Evolutionary conservation across 305 asterid genomes (phyloP), one percentile per base, ranked within the genome.

Genomic region (Fraxinus platypoda): DNA sequence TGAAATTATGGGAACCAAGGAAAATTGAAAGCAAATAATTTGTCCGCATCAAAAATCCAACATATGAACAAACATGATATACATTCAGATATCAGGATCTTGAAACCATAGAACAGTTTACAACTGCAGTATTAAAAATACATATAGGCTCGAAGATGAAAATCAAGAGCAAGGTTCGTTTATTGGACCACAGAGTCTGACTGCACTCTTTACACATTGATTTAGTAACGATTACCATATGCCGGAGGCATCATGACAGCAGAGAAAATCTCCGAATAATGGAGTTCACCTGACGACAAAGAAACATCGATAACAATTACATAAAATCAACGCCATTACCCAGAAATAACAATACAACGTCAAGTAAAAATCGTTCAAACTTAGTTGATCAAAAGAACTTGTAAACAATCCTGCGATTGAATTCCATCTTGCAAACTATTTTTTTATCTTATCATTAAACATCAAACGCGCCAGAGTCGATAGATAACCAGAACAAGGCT

Each of bases 91-190:
- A 26, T 54, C 31, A 62, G 8, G 64, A 73, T 52, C 72, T 70
- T 26, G n/a, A 74, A 71, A 83, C 38, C 31, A 78, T 28, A 38
- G 71, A 62, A 70, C 80, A 62, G 57, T 77, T 78, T 81, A 85
- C 82, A 38, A 78, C 87, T 74, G 78, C 21, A 57, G 78, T 82
- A 57, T 41, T 81, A 81, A 74, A 72, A 81, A 83, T 84, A 83
- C 38, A 38, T 49, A 46, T 41, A 54, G 77, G 85, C 78, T 33
- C 70, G 64, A 78, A 79, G 79, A 84, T 80, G 66, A 74, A 46
- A 73, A 46, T 21, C 37, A 52, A 59, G 41, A 72, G 15, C 43
- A 12, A 17, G 31, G 25, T 74, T 77, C 49, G 68, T 81, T 72
- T 82, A 86, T 83, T 76, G 76, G 37, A 57, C 81, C 77, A 52